These are phyloP conservation scores for Chaetomiaceae sp. DNA, from an alignment of 2,329 filamentous ascomycete genomes.

Conservation along the genomic window DNA sequence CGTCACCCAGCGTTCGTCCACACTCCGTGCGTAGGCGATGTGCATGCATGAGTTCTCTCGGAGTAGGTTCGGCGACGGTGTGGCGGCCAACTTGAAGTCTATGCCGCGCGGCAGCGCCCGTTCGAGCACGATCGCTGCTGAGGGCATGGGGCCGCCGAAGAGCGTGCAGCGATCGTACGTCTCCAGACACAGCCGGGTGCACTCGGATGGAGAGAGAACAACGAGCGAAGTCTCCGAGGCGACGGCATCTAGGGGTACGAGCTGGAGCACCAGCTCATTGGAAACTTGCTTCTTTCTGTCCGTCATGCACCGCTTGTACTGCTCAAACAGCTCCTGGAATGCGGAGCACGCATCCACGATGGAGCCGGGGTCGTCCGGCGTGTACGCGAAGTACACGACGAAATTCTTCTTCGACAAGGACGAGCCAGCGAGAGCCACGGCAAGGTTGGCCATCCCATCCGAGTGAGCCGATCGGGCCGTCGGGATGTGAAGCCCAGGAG, in stretches of 20 bases:
- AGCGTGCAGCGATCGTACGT: constrained; percentile 69
- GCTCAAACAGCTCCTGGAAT: constrained; percentile 66
- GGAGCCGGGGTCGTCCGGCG: constrained; percentile 53
- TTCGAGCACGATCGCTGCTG: constrained; percentile 68
- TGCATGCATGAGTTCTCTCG: constrained; percentile 77
- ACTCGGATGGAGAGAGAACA: constrained; percentile 54
- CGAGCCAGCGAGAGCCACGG: constrained; percentile 39
- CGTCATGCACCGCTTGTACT: constrained; percentile 47
- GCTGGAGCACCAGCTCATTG: constrained; percentile 70
- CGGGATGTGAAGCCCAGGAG: constrained; percentile 35
- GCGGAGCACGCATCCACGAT: constrained; percentile 66
- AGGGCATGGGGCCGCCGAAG: constrained; percentile 51
- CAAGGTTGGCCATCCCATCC: constrained; percentile 44
- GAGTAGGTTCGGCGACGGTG: constrained; percentile 65
- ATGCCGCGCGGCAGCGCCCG: constrained; percentile 63
- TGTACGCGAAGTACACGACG: constrained; percentile 72
- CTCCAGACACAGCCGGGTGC: constrained; percentile 61
- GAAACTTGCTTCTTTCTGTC: constrained; percentile 42
- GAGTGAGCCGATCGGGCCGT: constrained; percentile 40
- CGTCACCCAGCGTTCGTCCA: constrained; percentile 71
- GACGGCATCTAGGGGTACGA: constrained; percentile 64
- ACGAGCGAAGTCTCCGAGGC: constrained; percentile 57
- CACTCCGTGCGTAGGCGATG: constrained; percentile 68
- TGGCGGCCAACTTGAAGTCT: constrained; percentile 64
- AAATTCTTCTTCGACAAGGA: constrained; percentile 51